phyloP scores from a whole-genome alignment of 345 rosid genomes.

The Populus alba region DNA sequence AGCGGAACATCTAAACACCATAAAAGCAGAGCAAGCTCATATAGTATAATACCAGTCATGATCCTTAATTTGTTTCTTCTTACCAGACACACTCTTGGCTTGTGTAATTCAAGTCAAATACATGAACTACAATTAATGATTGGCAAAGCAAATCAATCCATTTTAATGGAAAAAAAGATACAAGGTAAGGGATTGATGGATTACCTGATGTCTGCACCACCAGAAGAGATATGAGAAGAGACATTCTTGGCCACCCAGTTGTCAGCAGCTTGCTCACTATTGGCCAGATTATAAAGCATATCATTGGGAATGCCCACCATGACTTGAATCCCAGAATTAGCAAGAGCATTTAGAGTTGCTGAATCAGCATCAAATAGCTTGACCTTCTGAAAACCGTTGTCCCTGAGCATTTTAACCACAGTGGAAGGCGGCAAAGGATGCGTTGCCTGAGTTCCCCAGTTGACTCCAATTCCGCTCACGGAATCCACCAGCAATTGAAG shows the following conservation, averaged over 20 bases:
- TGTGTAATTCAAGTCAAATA: neutral
- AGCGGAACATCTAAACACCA: neutral
- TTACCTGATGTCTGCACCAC: slow-evolving; percentile 27
- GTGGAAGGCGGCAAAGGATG: slow-evolving; percentile 21
- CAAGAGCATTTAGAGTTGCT: slow-evolving; percentile 12
- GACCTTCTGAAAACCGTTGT: slow-evolving; percentile 20
- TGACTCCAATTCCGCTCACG: slow-evolving; percentile 19
- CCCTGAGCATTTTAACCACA: slow-evolving; percentile 17
- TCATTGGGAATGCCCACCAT: slow-evolving; percentile 31
- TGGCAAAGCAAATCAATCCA: neutral
- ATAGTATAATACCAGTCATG: neutral
- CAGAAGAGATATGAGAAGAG: slow-evolving; percentile 11
- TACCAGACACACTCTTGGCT: neutral
- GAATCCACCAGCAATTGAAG: neutral
- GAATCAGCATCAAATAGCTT: slow-evolving; percentile 27
- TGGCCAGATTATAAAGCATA: slow-evolving; percentile 16
- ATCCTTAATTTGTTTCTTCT: neutral
- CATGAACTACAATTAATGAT: neutral
- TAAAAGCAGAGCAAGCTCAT: neutral
- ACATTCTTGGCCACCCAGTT: slow-evolving; percentile 17
- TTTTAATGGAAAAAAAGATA: neutral
- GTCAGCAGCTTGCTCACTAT: slow-evolving; percentile 13
- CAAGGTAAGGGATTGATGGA: neutral
- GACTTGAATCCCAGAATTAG: slow-evolving; percentile 19
- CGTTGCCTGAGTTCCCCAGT: slow-evolving; percentile 24